Conservation (phyloP, 768 basidiomycete species). For the Melanogaster broomeanus region DNA sequence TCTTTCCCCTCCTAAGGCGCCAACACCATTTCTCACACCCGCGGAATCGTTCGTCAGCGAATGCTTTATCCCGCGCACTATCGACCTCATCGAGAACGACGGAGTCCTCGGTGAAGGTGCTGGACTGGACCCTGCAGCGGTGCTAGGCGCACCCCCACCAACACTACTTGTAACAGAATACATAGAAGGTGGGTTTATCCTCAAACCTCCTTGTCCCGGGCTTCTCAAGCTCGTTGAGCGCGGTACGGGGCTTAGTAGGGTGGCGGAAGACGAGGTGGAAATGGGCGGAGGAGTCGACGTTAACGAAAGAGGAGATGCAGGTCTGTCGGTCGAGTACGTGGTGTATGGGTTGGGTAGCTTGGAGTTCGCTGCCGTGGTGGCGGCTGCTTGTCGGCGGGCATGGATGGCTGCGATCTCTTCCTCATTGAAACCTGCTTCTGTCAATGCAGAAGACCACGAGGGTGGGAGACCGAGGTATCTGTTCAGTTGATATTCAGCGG, state of each 20-base stretch:
- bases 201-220: conserved; percentile 2
- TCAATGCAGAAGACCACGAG: conserved; percentile 67
- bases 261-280: conserved; percentile 26
- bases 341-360: conserved; percentile 8
- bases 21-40: conserved; percentile 4
- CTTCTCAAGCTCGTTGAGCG: conserved; percentile 24
- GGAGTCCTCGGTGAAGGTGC: conserved; percentile 18
- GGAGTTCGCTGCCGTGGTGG: conserved; percentile 1
- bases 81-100: conserved; percentile 22
- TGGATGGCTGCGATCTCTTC: conserved; percentile 68
- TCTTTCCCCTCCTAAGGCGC: not conserved
- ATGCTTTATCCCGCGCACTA: conserved; percentile 21
- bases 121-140: not conserved
- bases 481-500: not conserved
- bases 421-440: conserved; percentile 62
- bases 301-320: conserved; percentile 17
- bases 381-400: conserved; percentile 33
- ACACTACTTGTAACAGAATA: conserved; percentile 10
- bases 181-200: conserved; percentile 12
- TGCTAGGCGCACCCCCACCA: not conserved
- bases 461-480: conserved; percentile 71
- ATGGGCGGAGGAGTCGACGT: not conserved
- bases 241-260: conserved; percentile 21
- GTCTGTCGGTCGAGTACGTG: conserved; percentile 3
- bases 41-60: conserved; percentile 17